Base-by-base conservation (phyloP, 345 rosid species). In the Raphanus raphanistrum region DNA sequence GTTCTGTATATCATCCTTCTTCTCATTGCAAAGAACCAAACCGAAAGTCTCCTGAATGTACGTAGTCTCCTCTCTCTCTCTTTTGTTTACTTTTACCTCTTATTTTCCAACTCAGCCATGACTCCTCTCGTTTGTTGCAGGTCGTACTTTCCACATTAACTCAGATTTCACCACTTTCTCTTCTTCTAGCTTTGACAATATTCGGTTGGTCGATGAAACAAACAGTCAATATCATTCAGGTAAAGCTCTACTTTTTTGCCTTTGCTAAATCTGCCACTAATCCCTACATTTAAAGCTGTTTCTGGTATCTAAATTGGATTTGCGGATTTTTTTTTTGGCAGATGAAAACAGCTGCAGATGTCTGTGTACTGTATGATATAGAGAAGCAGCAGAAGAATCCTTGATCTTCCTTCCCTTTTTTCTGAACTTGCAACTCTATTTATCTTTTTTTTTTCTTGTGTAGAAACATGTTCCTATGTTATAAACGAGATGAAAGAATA, bases 271-370 rank as follows among this genome's bases (percentile, higher is more conserved):
- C 48, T 73, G 74, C 74, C 50, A 54, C 66, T 29, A 28, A 5
- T 41, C 26, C 66, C 43, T 59, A 1, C 32, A 63, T 5, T 31
- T 0, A 7, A 70, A 61, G 10, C 32, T 45, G 5, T 10, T 63
- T 57, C 55, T 57, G 59, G 59, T 70, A 62, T 54, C 32, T 70
- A 31, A 28, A 63, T 27, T 66, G 15, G 32, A 28, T 11, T 57
- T 66, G 73, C 52, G 45, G 17, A 15, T 8, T 27, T 21, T 13
- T 75, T 27, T 21, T 13, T 75, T 61, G 59, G 63, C 92, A 95
- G 99, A 82, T 92, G 96, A 95, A 92, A 90, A 92, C 98, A 0
- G 99, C 99, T 3, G 96, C 99, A n/a, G 99, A 94, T 31, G 76
- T 84, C n/a, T 92, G 98, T 72, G 97, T 92, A 75, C 89, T 90